Evolutionary conservation across 768 basidiomycete species (phyloP), one percentile per base, ranked within the genome.

Genomic region (Boletus eberwhitei): DNA sequence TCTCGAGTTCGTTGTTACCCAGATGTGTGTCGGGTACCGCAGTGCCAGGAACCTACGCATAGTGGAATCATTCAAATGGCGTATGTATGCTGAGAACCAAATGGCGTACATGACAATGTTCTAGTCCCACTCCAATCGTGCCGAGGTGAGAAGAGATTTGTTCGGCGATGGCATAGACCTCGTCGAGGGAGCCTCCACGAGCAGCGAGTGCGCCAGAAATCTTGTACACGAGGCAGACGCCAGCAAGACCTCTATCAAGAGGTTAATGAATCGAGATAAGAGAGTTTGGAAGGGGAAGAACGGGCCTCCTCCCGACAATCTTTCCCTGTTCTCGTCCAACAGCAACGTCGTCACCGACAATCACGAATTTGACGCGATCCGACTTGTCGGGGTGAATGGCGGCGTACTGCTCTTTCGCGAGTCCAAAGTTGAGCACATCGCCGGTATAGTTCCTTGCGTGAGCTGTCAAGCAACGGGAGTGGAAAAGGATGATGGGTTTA

Each of bases 261-360:
- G n/a, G 21, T 58, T 1, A 49, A 44, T 9, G 34, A 19, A 24
- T 17, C 2, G 5, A 14, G 11, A 17, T 3, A 8, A 31, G 13
- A 32, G 19, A 14, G 35, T 1, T 14, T 3, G 38, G 31, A 6
- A 42, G 12, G 58, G 83, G 29, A 26, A 4, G 5, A 29, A 32
- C 50, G 38, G 4, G 4, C 89, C 90, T 79, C 68, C 93, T 78
- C 21, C 93, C 93, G 29, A 96, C 92, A 47, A 95, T 86, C 55
- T 78, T 84, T 26, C 91, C 91, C 60, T 93, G 88, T 1, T 82
- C 82, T 58, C 75, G 81, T 13, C 89, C 90, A 26, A 96, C 93
- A 3, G 91, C 86, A 35, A 94, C 92, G 64, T 96, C 93, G 66
- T 96, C 93, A 7, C 87, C 92, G 6, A 96, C 90, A 40, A 93